Percentiles rank a stretch among this genome's conserved stretches.
Conservation (phyloP, 75 land plant genomes). For the Pinus albicaulis region DNA sequence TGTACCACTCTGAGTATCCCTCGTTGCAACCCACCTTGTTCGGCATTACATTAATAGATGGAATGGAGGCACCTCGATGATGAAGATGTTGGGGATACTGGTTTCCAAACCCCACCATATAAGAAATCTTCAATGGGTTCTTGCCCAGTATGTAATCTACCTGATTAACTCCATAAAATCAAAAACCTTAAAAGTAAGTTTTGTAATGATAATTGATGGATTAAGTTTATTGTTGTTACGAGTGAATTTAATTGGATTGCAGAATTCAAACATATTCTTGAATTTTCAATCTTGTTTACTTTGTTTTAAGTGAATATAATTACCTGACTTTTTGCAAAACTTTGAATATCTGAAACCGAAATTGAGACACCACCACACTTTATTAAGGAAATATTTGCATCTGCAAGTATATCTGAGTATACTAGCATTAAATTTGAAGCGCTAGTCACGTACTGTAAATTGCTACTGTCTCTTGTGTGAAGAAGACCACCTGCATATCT, state of each 20-base stretch:
- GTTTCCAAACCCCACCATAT: too few relatives aligned
- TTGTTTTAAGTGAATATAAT: too few relatives aligned
- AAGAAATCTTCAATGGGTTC: slow-evolving; percentile 18
- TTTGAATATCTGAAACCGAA: background rate
- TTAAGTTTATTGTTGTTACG: background rate
- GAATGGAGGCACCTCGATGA: slow-evolving; percentile 2
- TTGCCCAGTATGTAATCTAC: slow-evolving; percentile 63
- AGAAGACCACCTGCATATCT: slow-evolving; percentile 64
- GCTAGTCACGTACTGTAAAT: slow-evolving; percentile 29
- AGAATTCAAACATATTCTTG: too few relatives aligned
- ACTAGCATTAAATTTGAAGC: slow-evolving; percentile 11
- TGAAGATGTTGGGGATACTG: too few relatives aligned
- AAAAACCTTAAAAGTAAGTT: too few relatives aligned
- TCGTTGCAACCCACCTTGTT: slow-evolving; percentile 16
- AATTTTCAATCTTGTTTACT: too few relatives aligned
- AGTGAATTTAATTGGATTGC: too few relatives aligned
- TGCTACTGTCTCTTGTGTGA: slow-evolving; percentile 40
- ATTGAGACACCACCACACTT: background rate
- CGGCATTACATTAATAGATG: slow-evolving; percentile 7
- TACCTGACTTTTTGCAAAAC: slow-evolving; percentile 12
- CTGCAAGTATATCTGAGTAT: background rate
- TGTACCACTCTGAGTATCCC: background rate
- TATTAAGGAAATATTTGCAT: background rate
- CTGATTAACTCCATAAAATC: slow-evolving; percentile 6
- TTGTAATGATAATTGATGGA: background rate